phyloP scores from a whole-genome alignment of 2,329 filamentous ascomycete species.

The Beauveria bassiana region DNA sequence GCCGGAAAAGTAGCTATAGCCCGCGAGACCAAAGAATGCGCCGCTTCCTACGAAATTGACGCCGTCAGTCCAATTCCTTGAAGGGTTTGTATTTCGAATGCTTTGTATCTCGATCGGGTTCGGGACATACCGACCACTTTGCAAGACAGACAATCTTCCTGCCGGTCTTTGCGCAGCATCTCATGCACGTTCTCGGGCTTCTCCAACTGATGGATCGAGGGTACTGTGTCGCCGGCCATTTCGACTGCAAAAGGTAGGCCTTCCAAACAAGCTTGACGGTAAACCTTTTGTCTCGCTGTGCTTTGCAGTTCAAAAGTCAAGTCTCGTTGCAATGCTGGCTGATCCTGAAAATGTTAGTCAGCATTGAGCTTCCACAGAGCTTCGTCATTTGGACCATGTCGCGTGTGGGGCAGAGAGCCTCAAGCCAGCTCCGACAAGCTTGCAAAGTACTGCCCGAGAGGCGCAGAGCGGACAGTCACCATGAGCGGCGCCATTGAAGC shows the following conservation, averaged over 20 bases:
- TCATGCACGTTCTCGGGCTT: constrained; percentile 55
- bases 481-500: constrained; percentile 90
- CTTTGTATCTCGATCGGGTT: neutral
- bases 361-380: constrained; percentile 2
- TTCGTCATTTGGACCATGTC: constrained; percentile 4
- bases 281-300: neutral
- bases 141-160: constrained; percentile 64
- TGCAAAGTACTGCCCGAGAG: neutral
- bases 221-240: constrained; percentile 31
- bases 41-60: constrained; percentile 49
- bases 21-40: constrained; percentile 67
- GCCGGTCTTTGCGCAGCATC: constrained; percentile 47
- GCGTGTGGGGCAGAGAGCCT: constrained; percentile 7
- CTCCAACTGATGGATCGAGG: constrained; percentile 46
- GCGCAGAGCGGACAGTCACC: constrained; percentile 28
- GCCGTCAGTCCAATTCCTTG: neutral
- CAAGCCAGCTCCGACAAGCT: constrained; percentile 1
- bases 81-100: no score
- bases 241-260: neutral
- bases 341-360: constrained; percentile 6
- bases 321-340: neutral
- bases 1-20: constrained; percentile 71
- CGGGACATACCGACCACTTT: constrained; percentile 55
- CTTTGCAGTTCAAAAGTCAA: neutral
- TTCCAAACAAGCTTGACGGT: neutral